Conservation (phyloP, 176 grass and related monocot genomes). For the Aechmea fasciata region DNA sequence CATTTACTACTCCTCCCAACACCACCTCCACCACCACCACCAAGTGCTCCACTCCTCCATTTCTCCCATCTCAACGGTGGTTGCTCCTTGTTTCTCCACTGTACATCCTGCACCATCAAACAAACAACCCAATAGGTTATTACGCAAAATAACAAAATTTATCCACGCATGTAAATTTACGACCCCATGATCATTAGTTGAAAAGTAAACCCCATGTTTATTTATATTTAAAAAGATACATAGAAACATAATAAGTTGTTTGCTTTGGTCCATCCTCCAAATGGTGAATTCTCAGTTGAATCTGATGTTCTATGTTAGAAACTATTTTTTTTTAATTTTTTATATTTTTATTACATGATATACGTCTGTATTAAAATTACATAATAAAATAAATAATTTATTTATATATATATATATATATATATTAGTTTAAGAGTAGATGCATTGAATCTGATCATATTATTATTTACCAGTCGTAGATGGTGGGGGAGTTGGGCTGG, state of each 20-base stretch:
- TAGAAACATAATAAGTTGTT: too few species aligned
- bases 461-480: slow-evolving; percentile 78
- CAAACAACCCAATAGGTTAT: not conserved
- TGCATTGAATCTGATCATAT: not conserved
- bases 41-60: not conserved
- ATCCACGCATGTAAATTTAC: too few species aligned
- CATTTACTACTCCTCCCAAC: not conserved
- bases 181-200: too few species aligned
- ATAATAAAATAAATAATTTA: not conserved
- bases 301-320: too few species aligned
- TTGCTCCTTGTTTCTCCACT: slow-evolving; percentile 74
- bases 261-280: too few species aligned
- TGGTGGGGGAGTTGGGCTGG: slow-evolving; percentile 73
- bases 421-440: not conserved
- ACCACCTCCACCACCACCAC: not conserved
- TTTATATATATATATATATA: too few species aligned
- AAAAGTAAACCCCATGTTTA: too few species aligned
- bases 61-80: slow-evolving; percentile 44
- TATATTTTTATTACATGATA: not conserved
- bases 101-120: slow-evolving; percentile 46
- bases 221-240: too few species aligned
- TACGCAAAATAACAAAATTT: not conserved
- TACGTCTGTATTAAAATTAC: not conserved
- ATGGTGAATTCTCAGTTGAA: too few species aligned
- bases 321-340: not conserved